Evolutionary conservation across 2,329 filamentous ascomycete genomes (phyloP), one percentile per base, ranked within the genome.

Genomic region (Penicillium sp.): DNA sequence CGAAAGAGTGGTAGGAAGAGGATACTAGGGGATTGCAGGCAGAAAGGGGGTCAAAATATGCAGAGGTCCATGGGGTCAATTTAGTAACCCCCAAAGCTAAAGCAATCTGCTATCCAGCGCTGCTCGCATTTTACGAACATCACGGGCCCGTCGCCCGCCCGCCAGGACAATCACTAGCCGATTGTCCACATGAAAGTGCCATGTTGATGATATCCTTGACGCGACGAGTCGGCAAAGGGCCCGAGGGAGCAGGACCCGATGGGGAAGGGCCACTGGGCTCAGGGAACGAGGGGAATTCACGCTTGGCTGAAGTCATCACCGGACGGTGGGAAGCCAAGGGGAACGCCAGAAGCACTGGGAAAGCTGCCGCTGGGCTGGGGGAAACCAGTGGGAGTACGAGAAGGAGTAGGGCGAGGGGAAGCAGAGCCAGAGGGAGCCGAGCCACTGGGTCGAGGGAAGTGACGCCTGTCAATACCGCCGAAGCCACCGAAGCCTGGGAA

Each of bases 341-440:
- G 57, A 39, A 57, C 22, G 2, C 20, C 49, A 1, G 41, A 50
- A 35, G 57, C 28, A 17, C 31, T 37, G 47, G 28, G 47, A 2
- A 49, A 34, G 47, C 47, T 37, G 20, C 28, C 47, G 22, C 47
- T 49, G 25, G 52, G 52, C 55, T 31, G 20, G 25, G 51, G 55
- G 52, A 58, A 52, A 20, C 49, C 54, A n/a, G 58, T 47, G 20
- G 55, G 55, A 22, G 54, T 35, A 15, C 20, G 43, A 22, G 49
- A 49, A 14, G 42, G 42, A 10, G 42, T 20, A 15, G 42, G 22
- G 2, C 42, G 11, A 15, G 20, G 15, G 22, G 22, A 12, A 25
- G 20, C 20, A 25, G 17, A 8, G 10, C 41, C 41, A 43, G 15
- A 17, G 15, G 38, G 38, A 41, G n/a, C 39, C 8, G 11, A 7